A percentile compares a stretch with the other conserved stretches of the same genome.
Evolutionary conservation across 2,329 filamentous ascomycete genomes (phyloP).

Genomic region (Cytospora schulzeri): DNA sequence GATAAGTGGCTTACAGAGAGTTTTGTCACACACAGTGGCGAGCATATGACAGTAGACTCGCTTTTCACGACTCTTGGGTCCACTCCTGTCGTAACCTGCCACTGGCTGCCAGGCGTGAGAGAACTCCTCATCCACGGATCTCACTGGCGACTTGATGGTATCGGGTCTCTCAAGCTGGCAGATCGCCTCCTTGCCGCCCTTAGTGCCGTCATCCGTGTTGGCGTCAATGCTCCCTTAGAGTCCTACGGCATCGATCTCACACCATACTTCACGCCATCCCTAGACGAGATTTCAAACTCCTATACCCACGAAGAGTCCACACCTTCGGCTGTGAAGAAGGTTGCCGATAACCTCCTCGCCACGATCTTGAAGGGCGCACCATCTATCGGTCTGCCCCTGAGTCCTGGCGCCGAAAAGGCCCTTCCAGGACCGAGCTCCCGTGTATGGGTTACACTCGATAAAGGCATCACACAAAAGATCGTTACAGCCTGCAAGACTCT

Average conservation of each 20-base stretch:
- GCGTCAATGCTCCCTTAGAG: not conserved
- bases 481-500: not conserved
- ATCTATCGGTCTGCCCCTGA: conserved; percentile 7
- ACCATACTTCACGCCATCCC: not conserved
- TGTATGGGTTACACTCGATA: not conserved
- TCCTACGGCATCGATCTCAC: conserved; percentile 7
- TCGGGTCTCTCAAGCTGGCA: conserved; percentile 5
- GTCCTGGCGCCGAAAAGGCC: not conserved
- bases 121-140: conserved; percentile 1
- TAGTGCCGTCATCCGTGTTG: not conserved
- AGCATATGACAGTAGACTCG: conserved; percentile 1
- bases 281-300: conserved; percentile 7
- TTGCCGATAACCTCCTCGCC: not conserved
- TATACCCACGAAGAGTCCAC: conserved; percentile 5
- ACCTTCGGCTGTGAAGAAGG: not conserved
- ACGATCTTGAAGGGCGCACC: not conserved
- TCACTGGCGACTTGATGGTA: conserved; percentile 7
- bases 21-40: not conserved
- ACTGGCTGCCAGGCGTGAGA: conserved; percentile 1
- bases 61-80: conserved; percentile 5
- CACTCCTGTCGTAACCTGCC: not conserved
- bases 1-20: conserved; percentile 4
- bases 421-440: conserved; percentile 1
- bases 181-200: not conserved
- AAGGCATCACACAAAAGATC: not conserved